Evolutionary conservation across 805 yeast species (phyloP).

Genomic region (Saturnispora kantuleensis): DNA sequence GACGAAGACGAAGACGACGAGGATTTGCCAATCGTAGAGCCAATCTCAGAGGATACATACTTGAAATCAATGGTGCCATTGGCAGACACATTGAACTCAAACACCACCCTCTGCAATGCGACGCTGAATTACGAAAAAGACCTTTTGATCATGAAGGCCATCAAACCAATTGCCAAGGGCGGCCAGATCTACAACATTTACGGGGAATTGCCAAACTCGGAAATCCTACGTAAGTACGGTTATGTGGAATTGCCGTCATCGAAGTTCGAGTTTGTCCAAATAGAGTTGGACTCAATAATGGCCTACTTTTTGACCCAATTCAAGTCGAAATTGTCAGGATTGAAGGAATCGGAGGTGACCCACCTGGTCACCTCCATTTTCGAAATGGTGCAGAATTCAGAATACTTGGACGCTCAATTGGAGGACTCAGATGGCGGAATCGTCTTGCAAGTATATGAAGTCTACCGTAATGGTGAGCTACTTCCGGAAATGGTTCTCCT

Average conservation of each 20-base stretch:
- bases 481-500: constrained; percentile 48
- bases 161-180: constrained; percentile 46
- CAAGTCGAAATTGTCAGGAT: constrained; percentile 12
- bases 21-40: constrained; percentile 15
- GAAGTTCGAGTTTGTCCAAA: constrained; percentile 71
- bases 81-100: constrained; percentile 87
- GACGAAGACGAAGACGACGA: constrained; percentile 15
- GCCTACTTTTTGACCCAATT: constrained; percentile 26
- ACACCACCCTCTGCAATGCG: constrained; percentile 70
- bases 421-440: constrained; percentile 27
- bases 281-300: constrained; percentile 37
- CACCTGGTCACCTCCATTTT: constrained; percentile 29
- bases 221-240: constrained; percentile 82
- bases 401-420: constrained; percentile 25
- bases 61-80: constrained; percentile 85
- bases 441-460: constrained; percentile 52
- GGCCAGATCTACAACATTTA: constrained; percentile 82
- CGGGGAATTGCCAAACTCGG: constrained; percentile 88
- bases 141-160: constrained; percentile 61
- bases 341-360: constrained; percentile 14
- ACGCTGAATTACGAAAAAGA: constrained; percentile 43
- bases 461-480: constrained; percentile 47
- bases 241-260: constrained; percentile 72
- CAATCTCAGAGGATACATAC: constrained; percentile 24
- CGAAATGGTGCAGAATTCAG: constrained; percentile 28